Evolutionary conservation across 2,329 filamentous ascomycete genomes (phyloP).

Genomic region (Fusarium tupiense): DNA sequence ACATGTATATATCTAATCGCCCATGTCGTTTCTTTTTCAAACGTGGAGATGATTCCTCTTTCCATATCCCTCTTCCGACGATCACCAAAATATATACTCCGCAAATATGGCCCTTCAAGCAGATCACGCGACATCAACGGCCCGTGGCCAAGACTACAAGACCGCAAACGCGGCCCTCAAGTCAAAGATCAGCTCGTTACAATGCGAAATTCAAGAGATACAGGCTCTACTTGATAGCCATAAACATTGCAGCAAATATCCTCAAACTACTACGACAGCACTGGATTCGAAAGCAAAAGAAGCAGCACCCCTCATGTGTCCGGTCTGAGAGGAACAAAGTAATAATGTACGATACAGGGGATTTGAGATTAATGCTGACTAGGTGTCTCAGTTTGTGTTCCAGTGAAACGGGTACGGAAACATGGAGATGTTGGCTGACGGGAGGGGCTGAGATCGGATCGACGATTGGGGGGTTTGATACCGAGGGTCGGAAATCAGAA

Average conservation of each 20-base stretch:
- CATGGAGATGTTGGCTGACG: no score
- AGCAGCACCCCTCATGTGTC: not conserved
- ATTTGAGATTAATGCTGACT: slow-evolving; percentile 22
- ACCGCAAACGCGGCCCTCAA: not conserved
- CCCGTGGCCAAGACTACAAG: not conserved
- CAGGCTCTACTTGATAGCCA: not conserved
- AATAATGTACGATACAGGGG: slow-evolving; percentile 25
- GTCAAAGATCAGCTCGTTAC: not conserved
- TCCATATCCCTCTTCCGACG: no score
- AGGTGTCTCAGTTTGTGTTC: not conserved
- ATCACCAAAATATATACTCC: not conserved
- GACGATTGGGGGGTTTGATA: not conserved
- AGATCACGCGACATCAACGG: not conserved
- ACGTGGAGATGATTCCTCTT: not conserved
- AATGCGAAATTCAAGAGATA: not conserved
- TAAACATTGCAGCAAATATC: not conserved
- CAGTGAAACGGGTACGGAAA: not conserved
- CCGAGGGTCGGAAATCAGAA: not conserved
- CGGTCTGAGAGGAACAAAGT: not conserved
- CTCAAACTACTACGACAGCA: not conserved
- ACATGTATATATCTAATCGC: not conserved
- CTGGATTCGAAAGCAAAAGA: not conserved
- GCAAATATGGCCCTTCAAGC: not conserved
- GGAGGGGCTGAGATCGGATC: not conserved
- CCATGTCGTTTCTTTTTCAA: no score